A percentile compares a stretch with the other conserved stretches of the same genome.
Conservation (phyloP, 192 early-diverging fungal genomes). For the Umbelopsis isabellina region DNA sequence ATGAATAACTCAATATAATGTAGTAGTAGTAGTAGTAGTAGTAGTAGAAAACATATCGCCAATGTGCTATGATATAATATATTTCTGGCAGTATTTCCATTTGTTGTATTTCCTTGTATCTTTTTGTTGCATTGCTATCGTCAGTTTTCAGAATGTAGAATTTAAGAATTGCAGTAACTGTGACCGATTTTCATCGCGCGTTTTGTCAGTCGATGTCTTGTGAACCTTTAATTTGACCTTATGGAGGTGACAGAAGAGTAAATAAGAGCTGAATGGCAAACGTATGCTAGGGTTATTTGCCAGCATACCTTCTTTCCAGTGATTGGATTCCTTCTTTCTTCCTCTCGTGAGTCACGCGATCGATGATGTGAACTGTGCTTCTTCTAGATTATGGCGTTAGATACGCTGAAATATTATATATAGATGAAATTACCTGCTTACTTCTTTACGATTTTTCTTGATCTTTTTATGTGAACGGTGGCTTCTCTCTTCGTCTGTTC, state of each 20-base stretch:
- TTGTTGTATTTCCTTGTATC: background rate
- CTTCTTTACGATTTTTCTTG: constrained; percentile 1
- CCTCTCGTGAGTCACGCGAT: background rate
- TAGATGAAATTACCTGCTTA: background rate
- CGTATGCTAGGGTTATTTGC: background rate
- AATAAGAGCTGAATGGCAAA: background rate
- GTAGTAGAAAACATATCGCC: too few species aligned
- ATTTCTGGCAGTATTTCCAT: background rate
- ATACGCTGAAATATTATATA: background rate
- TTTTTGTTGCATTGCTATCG: background rate
- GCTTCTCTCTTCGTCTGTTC: background rate
- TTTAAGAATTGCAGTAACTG: constrained; percentile 38
- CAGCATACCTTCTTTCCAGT: constrained; percentile 39
- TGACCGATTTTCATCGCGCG: constrained; percentile 33
- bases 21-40: too few species aligned
- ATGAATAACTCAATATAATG: background rate
- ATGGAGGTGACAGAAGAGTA: background rate
- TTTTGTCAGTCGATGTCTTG: constrained; percentile 37
- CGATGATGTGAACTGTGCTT: constrained; percentile 7
- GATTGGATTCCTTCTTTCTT: constrained; percentile 32
- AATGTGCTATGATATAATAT: background rate
- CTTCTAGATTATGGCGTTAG: background rate
- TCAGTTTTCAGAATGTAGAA: constrained; percentile 28
- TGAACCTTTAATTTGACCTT: constrained; percentile 41
- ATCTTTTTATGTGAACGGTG: background rate